Conservation (phyloP, 164 flowering plant species). For the Vitis amurensis region DNA sequence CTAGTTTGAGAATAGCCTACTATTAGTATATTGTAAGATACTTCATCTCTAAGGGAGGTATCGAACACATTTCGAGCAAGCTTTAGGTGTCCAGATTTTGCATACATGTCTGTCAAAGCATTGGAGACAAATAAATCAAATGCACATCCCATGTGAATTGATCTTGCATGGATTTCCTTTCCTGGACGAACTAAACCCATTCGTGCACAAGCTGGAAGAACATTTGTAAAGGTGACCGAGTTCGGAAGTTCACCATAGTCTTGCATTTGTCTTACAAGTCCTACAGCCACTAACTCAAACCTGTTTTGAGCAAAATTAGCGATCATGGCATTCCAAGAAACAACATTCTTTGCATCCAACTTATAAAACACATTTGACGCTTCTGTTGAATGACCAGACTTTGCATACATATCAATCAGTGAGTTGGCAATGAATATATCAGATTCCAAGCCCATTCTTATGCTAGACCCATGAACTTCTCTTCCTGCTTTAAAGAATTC, state of each 20-base stretch:
- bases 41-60: constrained; percentile 24
- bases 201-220: constrained; percentile 37
- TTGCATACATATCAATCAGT: constrained; percentile 69
- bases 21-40: constrained; percentile 29
- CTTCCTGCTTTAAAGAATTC: constrained; percentile 34
- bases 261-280: constrained; percentile 26
- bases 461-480: constrained; percentile 56
- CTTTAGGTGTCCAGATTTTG: constrained; percentile 24
- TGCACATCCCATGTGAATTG: constrained; percentile 15
- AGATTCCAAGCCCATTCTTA: constrained; percentile 39
- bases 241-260: constrained; percentile 22
- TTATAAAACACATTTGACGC: constrained; percentile 46
- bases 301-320: constrained; percentile 30
- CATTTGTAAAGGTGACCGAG: constrained; percentile 29
- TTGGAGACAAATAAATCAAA: constrained; percentile 28
- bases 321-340: constrained; percentile 70
- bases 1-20: constrained; percentile 25
- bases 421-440: constrained; percentile 59
- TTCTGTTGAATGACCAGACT: constrained; percentile 33
- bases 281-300: constrained; percentile 21
- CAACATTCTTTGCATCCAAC: constrained; percentile 37
- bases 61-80: constrained; percentile 26
- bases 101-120: constrained; percentile 36
- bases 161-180: constrained; percentile 32
- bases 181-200: constrained; percentile 19